Base-by-base conservation (phyloP, 1,284 basidiomycete species). In the Boletellus dicymbophilus region DNA sequence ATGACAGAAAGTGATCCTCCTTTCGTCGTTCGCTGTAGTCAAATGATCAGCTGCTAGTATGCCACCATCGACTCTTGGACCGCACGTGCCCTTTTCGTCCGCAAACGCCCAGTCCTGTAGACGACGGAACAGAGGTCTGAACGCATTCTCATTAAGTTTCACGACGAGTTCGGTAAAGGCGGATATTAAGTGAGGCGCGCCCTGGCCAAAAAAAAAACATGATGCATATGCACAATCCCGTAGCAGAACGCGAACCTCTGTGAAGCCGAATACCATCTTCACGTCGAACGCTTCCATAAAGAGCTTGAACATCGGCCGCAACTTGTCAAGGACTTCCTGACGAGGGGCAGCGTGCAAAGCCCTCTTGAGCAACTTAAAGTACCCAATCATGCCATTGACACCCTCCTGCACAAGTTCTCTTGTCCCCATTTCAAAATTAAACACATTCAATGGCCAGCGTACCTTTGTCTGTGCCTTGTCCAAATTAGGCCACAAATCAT, bases 31-130 rank as follows among this genome's bases (percentile, higher is more conserved):
- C 53, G 58, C 73, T 73, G 38, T 25, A 34, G 38, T 18, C 20
- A n/a, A 13, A 41, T 30, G 21, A 27, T 43, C 22, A 44, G 8
- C 12, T 10, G 49, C 44, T 20, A 1, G 26, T 41, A 9, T 18
- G 34, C 8, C 3, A 22, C 41, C 20, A 5, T 22, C 26, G 10
- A 20, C 31, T n/a, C 1, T 18, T 28, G 15, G 26, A 26, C 37
- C 9, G n/a, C 11, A 68, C 78, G 50, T 65, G 85, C 84, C 72
- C 33, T 69, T 66, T 36, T 77, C 76, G 47, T 78, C 75, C 2
- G 74, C 78, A 56, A 95, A 95, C 0, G 94, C 94, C 96, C 97
- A 99, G 68, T 99, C 96, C 64, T 93, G 95, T 57, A 95, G 72
- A 54, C 88, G 86, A 53, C 95, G 84, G 78, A 98, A 97, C 18